Percentiles rank a stretch among this genome's conserved stretches.
These are phyloP conservation scores for Aristolochia californica DNA, from an alignment of 164 flowering plant genomes.

Conservation along the genomic window DNA sequence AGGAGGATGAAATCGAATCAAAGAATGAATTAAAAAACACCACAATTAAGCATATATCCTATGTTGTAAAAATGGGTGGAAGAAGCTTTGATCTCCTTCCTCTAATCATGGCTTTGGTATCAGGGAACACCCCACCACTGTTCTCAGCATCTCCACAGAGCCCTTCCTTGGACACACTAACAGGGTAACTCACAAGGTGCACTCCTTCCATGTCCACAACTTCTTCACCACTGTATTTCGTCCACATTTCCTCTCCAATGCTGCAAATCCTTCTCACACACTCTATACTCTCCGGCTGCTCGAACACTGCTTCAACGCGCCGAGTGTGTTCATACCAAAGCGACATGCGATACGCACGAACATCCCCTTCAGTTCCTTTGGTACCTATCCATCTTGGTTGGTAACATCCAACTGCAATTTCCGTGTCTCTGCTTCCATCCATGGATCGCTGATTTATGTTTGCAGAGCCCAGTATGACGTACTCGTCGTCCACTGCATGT, in stretches of 20 bases:
- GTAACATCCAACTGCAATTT: slow-evolving; percentile 88
- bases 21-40: no score
- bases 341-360: slow-evolving; percentile 58
- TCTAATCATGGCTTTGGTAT: slow-evolving; percentile 47
- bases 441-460: slow-evolving; percentile 90
- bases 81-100: slow-evolving; percentile 71
- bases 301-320: slow-evolving; percentile 26
- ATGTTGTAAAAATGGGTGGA: slow-evolving; percentile 68
- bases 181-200: slow-evolving; percentile 72
- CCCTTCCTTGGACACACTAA: slow-evolving; percentile 44
- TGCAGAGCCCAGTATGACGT: slow-evolving; percentile 79
- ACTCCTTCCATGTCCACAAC: slow-evolving; percentile 76
- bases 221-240: slow-evolving; percentile 38
- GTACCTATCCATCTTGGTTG: slow-evolving; percentile 26
- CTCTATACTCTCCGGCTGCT: slow-evolving; percentile 44
- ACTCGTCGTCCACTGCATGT: slow-evolving; percentile 67
- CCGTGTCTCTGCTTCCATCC: slow-evolving; percentile 91
- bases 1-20: no score
- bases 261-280: slow-evolving; percentile 37
- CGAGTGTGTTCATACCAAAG: slow-evolving; percentile 91
- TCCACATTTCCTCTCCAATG: slow-evolving; percentile 73
- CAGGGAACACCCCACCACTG: slow-evolving; percentile 50
- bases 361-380: slow-evolving; percentile 16
- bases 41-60: no score
- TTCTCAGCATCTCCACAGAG: slow-evolving; percentile 35